Base-by-base conservation (phyloP, 2,329 filamentous ascomycete species). In the Xylariaceae sp. region DNA sequence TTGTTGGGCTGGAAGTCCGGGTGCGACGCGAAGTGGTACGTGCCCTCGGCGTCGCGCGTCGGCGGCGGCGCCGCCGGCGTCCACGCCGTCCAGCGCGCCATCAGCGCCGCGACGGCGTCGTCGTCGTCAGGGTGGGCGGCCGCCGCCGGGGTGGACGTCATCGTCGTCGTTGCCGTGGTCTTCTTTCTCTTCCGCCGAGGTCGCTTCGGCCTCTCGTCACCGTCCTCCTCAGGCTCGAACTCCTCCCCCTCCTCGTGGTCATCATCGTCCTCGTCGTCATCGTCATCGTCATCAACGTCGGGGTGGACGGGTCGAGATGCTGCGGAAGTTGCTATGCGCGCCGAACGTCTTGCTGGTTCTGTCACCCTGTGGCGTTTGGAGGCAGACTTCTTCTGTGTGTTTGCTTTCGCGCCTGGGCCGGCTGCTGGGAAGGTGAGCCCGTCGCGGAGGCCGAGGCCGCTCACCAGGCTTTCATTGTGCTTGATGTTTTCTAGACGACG, bases 1-100 rank as follows among this genome's bases (percentile, higher is more conserved):
- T 72, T 73, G 46, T 74, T 74, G 3, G 70, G 70, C 2, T 50
- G 58, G 47, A 74, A 74, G 17, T 42, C 43, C 0, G 61, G 62
- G 36, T 64, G 59, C 5, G 56, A 56, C 8, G 36, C 37, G 48
- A 74, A 73, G 40, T 65, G 64, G 38, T 70, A 68, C 0, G 50
- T 58, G 5, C 59, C 62, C n/a, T 53, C 42, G n/a, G 15, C n/a
- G 0, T 51, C 49, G 19, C 67, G 56, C 1, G 56, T 61, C 0
- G 69, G 68, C 3, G 53, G 38, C 0, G 53, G 32, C 3, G 59
- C 67, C 1, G 44, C 39, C 2, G 62, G 45, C 4, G 49, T 53
- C 68, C 68, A 73, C 1, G 52, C 49, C 11, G 58, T 59, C 67
- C 67, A 71, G 24, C 55, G 53, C 9, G 52, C 51, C 14, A 40